These are phyloP conservation scores for Blastomyces silverae DNA, from an alignment of 2,329 filamentous ascomycete genomes.

Conservation along the genomic window DNA sequence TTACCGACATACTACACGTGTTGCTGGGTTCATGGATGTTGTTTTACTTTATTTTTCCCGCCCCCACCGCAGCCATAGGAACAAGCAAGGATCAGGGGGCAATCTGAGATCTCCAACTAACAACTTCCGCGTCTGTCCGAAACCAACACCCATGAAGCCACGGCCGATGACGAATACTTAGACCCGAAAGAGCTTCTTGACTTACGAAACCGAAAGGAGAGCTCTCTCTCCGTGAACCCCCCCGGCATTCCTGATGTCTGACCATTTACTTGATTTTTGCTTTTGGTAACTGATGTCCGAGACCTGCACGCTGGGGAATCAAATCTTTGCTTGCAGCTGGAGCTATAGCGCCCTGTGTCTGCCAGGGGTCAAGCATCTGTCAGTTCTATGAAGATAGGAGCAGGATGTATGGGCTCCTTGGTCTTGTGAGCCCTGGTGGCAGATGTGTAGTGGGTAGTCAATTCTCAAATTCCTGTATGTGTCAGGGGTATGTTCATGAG, in stretches of 20 bases:
- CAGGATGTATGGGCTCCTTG: neutral
- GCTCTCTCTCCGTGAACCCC: neutral
- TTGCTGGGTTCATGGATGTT: neutral
- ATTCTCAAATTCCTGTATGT: neutral
- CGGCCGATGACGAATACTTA: neutral
- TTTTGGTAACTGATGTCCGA: neutral
- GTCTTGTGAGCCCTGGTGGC: neutral
- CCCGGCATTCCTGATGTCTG: neutral
- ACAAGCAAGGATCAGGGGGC: neutral
- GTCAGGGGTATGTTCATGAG: neutral
- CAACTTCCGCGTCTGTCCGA: neutral
- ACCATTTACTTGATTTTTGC: neutral
- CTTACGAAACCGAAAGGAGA: constrained; percentile 2
- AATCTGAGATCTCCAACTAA: neutral
- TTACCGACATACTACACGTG: neutral
- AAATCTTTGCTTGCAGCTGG: neutral
- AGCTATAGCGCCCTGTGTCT: neutral
- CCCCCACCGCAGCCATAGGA: neutral
- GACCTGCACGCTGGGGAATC: neutral
- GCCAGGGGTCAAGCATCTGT: neutral
- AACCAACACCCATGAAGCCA: neutral
- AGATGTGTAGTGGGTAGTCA: neutral
- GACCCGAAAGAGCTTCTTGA: neutral
- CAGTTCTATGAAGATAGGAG: neutral
- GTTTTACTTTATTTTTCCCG: neutral